phyloP scores from a whole-genome alignment of 2,329 filamentous ascomycete species.

The Penicillium sp. region DNA sequence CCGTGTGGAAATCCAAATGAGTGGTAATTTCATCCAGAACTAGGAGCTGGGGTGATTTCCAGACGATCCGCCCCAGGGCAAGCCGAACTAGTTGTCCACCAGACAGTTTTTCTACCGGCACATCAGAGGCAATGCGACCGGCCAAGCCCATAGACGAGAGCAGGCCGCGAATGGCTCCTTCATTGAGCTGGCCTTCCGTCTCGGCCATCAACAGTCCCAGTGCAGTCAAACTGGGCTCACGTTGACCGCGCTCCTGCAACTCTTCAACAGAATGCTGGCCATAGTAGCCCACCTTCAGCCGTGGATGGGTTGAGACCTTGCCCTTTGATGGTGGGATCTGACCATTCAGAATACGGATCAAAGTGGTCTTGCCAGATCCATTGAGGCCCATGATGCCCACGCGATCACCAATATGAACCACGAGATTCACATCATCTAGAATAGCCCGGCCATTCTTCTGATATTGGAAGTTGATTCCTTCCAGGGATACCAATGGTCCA shows the following conservation, averaged over 20 bases:
- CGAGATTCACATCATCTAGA: constrained; percentile 69
- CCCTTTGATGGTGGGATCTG: constrained; percentile 65
- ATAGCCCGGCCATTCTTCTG: constrained; percentile 52
- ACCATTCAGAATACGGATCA: constrained; percentile 73
- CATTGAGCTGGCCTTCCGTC: constrained; percentile 59
- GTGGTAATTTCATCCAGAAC: constrained; percentile 84
- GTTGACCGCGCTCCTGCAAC: constrained; percentile 63
- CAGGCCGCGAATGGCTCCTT: constrained; percentile 71
- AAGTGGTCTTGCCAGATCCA: constrained; percentile 80
- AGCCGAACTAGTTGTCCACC: constrained; percentile 77
- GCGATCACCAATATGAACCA: constrained; percentile 74
- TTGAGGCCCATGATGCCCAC: constrained; percentile 80
- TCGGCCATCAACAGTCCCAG: constrained; percentile 67
- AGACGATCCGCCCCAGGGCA: constrained; percentile 72
- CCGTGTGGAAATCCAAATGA: constrained; percentile 83
- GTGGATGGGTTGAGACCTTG: constrained; percentile 68
- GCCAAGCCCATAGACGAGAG: constrained; percentile 73
- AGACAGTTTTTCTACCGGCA: constrained; percentile 74
- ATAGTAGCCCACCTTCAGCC: constrained; percentile 75
- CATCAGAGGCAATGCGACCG: constrained; percentile 73
- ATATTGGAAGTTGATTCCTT: constrained; percentile 72
- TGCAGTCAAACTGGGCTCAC: constrained; percentile 65
- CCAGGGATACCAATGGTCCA: constrained; percentile 73
- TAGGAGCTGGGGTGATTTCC: constrained; percentile 71
- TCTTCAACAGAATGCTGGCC: constrained; percentile 79